Percentiles rank a stretch among this genome's conserved stretches.
These are phyloP conservation scores for Botryobasidium botryosum DNA, from an alignment of 768 basidiomycete species.

Conservation along the genomic window DNA sequence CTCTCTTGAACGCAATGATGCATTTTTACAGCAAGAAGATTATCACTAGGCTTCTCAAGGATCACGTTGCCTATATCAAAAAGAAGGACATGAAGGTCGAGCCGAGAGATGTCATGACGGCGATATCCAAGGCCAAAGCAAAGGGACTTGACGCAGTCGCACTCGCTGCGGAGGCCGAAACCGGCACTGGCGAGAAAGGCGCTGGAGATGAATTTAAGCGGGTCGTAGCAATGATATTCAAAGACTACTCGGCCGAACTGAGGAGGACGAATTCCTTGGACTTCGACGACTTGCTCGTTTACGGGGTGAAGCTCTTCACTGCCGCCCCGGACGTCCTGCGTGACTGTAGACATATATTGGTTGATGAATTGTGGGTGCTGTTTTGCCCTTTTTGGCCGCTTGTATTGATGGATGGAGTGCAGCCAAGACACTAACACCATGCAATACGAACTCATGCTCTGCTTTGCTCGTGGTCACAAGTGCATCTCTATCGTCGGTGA, in stretches of 20 bases:
- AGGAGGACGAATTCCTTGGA: constrained; percentile 54
- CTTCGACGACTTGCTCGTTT: constrained; percentile 72
- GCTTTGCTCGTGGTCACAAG: constrained; percentile 34
- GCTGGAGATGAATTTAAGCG: constrained; percentile 9
- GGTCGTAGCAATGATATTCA: constrained; percentile 35
- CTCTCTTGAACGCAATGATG: constrained; percentile 5
- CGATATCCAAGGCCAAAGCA: constrained; percentile 56
- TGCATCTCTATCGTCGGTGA: constrained; percentile 75
- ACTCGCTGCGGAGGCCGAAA: constrained; percentile 18
- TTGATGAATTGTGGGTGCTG: constrained; percentile 60
- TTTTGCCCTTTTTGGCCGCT: background rate
- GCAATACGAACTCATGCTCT: constrained; percentile 65
- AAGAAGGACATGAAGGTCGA: constrained; percentile 31
- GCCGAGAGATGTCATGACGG: constrained; percentile 34
- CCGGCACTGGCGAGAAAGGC: constrained; percentile 5
- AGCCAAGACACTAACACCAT: constrained; percentile 69
- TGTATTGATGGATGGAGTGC: background rate
- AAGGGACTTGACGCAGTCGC: constrained; percentile 40
- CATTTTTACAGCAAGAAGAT: constrained; percentile 42
- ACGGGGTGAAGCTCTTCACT: constrained; percentile 48
- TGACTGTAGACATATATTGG: constrained; percentile 55
- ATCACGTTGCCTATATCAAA: constrained; percentile 29
- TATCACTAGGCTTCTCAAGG: constrained; percentile 39
- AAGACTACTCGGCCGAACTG: constrained; percentile 47
- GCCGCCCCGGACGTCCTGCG: constrained; percentile 30